Evolutionary conservation across 352 stramenopile genomes (phyloP), one percentile per base, ranked within the genome.

Genomic region (Pythium aristosporum): DNA sequence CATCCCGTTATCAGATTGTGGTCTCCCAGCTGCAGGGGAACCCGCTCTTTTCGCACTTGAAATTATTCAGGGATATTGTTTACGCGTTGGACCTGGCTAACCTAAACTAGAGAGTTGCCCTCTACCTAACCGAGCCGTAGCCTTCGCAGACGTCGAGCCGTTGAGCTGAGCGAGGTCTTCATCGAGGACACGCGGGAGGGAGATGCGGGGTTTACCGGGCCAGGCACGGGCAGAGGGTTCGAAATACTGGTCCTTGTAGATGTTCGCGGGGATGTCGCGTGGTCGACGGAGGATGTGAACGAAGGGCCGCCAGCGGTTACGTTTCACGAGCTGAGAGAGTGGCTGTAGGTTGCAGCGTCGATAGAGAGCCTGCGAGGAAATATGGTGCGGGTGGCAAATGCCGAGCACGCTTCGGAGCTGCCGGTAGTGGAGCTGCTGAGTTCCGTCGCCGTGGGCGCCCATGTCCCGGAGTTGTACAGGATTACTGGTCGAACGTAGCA

Each of bases 401-500:
- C 50, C 42, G 59, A 66, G 48, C 37, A 53, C 59, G 30, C 3
- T 55, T 34, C 59, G 49, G 21, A 58, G 59, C 49, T 65, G 48
- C 48, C 59, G 20, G 3, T 49, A 16, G 32, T 66, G 59, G 59
- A 66, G 32, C 42, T 36, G 42, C 25, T 28, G 56, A 54, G 56
- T 46, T 41, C 36, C 16, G 34, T 42, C 15, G 30, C 12, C 20
- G 46, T 57, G 16, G 37, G 56, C 28, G 56, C 56, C 44, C 43
- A 54, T n/a, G 56, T 62, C 36, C 43, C 44, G 1, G 43, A 43
- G 42, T 67, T 60, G 32, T 67, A 67, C 6, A 61, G 37, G 15
- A 61, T 51, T 6, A 67, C 50, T 18, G 61, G 42, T 23, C 46
- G 28, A 9, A 62, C 61, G 61, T 67, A 61, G 61, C 61, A 61